Conservation (phyloP, 2,329 filamentous ascomycete genomes). For the Phialophora macrospora region DNA sequence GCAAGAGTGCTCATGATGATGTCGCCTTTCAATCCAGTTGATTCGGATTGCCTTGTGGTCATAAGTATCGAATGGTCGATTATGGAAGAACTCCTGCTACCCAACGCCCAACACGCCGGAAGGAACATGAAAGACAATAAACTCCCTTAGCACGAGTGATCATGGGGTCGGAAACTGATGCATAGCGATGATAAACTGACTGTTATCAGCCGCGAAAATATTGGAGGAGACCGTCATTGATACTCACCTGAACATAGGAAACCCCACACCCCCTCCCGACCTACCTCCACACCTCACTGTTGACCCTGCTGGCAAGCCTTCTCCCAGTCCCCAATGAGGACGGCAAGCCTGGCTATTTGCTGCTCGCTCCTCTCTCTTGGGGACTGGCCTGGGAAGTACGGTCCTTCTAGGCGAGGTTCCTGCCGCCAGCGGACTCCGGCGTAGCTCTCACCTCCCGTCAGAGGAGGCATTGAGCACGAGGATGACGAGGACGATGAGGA, state of each 20-base stretch:
- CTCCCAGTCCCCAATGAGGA: constrained; percentile 3
- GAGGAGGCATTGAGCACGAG: neutral
- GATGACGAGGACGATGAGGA: constrained; percentile 1
- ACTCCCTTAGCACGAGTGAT: neutral
- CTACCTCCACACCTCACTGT: neutral
- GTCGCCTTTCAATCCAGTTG: neutral
- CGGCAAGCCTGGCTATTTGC: neutral
- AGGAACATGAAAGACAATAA: neutral
- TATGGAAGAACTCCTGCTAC: neutral
- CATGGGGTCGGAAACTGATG: neutral
- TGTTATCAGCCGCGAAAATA: neutral
- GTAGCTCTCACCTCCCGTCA: constrained; percentile 4
- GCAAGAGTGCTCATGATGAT: neutral
- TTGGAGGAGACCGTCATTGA: neutral
- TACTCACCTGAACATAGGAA: constrained; percentile 16
- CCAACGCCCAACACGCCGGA: neutral
- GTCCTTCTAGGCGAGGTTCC: neutral
- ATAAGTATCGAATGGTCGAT: neutral
- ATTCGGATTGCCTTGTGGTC: neutral
- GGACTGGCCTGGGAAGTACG: constrained; percentile 2
- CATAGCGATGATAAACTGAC: neutral
- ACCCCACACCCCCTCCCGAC: neutral
- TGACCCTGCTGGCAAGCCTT: neutral
- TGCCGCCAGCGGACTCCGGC: neutral
- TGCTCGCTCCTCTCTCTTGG: constrained; percentile 2